Percentiles rank a stretch among this genome's conserved stretches.
phyloP scores from a whole-genome alignment of 1,284 basidiomycete genomes.

The Caloboletus inedulis region DNA sequence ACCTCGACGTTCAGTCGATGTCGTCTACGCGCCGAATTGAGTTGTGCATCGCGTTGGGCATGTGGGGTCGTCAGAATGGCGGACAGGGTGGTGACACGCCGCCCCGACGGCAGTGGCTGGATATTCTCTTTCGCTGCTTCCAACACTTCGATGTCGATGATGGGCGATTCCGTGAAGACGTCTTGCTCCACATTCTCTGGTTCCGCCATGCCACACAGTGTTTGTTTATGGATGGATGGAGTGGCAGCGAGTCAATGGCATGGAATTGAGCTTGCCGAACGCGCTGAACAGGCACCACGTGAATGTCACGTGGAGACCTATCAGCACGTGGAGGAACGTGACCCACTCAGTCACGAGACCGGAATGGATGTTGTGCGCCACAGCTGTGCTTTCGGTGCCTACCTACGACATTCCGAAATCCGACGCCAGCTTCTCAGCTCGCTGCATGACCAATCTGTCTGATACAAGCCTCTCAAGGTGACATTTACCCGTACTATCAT shows the following conservation, averaged over 20 bases:
- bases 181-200: slow-evolving; percentile 22
- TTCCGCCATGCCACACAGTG: slow-evolving; percentile 17
- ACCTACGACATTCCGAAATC: too few species aligned
- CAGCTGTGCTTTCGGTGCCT: too few species aligned
- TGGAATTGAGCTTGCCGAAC: slow-evolving; percentile 3
- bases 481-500: too few species aligned
- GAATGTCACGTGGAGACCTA: slow-evolving; percentile 16
- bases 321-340: too few species aligned
- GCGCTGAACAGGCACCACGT: slow-evolving; percentile 26
- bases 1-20: slow-evolving; percentile 54
- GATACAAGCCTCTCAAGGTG: too few species aligned
- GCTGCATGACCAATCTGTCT: too few species aligned
- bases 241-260: background rate
- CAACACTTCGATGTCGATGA: slow-evolving; percentile 76
- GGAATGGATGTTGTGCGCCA: too few species aligned
- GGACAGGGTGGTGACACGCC: slow-evolving; percentile 71
- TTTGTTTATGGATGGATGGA: background rate
- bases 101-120: slow-evolving; percentile 69
- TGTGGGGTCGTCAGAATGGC: slow-evolving; percentile 70
- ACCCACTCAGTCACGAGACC: too few species aligned
- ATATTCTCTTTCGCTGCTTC: slow-evolving; percentile 83
- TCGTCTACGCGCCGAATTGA: slow-evolving; percentile 57
- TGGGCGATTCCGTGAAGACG: slow-evolving; percentile 26
- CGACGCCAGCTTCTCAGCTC: too few species aligned
- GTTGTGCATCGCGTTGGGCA: slow-evolving; percentile 64